These are phyloP conservation scores for Strobilomyces echinocephalus DNA, from an alignment of 768 basidiomycete species.

Conservation along the genomic window DNA sequence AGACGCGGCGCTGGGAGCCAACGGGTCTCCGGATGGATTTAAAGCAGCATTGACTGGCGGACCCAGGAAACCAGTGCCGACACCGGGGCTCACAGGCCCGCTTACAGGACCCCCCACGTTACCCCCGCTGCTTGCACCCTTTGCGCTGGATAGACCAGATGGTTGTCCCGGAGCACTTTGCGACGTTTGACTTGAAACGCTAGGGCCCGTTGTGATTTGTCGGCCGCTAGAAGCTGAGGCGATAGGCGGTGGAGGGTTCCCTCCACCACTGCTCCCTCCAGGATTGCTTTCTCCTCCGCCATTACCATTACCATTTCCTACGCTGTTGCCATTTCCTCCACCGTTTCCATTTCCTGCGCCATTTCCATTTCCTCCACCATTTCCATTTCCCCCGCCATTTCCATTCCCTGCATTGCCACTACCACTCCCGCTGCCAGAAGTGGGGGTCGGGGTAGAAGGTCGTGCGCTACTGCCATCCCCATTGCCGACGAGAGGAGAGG, in stretches of 20 bases:
- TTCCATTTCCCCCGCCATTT: background rate
- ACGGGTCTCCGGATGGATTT: background rate
- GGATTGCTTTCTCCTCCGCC: background rate
- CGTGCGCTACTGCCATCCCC: background rate
- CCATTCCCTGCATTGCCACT: background rate
- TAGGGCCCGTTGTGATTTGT: background rate
- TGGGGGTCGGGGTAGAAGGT: background rate
- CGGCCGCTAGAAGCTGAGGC: conserved; percentile 2
- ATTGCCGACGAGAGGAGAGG: conserved; percentile 32
- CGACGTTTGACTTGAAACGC: background rate
- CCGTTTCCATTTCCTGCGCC: background rate
- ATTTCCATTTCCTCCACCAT: background rate
- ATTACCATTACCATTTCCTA: background rate
- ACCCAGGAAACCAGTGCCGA: background rate
- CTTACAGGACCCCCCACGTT: background rate
- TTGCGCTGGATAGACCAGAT: background rate
- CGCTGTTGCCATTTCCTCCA: too few species aligned
- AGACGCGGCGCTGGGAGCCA: background rate
- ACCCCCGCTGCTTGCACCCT: background rate
- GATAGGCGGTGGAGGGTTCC: background rate
- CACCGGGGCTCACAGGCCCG: background rate
- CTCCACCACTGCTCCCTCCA: background rate
- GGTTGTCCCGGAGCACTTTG: background rate
- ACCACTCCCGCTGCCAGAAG: background rate
- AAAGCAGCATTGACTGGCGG: background rate